Evolutionary conservation across 805 yeast genomes (phyloP), one percentile per base, ranked within the genome.

Genomic region (Alloascoidea africana): DNA sequence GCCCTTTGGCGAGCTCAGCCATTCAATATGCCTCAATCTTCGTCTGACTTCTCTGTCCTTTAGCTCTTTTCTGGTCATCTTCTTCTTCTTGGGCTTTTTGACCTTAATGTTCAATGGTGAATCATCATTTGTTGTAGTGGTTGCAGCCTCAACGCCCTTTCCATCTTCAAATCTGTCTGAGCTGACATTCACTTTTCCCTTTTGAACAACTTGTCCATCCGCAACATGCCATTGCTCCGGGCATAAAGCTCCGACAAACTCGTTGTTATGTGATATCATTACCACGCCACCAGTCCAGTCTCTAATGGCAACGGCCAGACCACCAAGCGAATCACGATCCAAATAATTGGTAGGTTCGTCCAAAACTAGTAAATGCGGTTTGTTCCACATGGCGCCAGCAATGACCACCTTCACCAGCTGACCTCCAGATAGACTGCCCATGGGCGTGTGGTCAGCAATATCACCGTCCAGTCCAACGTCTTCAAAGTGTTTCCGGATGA

Each of bases 321-420:
- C 98, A 59, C 97, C 98, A 44, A 89, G 69, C 17, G 97, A 87
- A 59, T 89, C 98, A 68, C 98, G 80, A 62, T 89, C 98, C 63
- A 89, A 68, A 68, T 91, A 89, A 65, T 89, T 89, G 53, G 97
- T 89, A 57, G 98, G 98, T 72, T 89, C 98, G 62, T 89, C 98
- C 43, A 89, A 70, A 33, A 89, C 98, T 45, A 89, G 71, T 59
- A 89, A 72, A 60, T 89, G 98, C 14, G 98, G 98, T 56, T 89
- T 91, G 63, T 91, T 89, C 98, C 98, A 89, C 91, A 89, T 89
- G 46, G 97, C 96, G 62, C 97, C 98, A 11, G 97, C 97, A 65
- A 89, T 89, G 42, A 89, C 98, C 45, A 89, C 97, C 62, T 89
- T 89, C 43, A 89, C 98, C 56, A 89, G 71, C 65, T 89, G 98